Evolutionary conservation across 345 rosid genomes (phyloP).

Genomic region (Camelina laxa): DNA sequence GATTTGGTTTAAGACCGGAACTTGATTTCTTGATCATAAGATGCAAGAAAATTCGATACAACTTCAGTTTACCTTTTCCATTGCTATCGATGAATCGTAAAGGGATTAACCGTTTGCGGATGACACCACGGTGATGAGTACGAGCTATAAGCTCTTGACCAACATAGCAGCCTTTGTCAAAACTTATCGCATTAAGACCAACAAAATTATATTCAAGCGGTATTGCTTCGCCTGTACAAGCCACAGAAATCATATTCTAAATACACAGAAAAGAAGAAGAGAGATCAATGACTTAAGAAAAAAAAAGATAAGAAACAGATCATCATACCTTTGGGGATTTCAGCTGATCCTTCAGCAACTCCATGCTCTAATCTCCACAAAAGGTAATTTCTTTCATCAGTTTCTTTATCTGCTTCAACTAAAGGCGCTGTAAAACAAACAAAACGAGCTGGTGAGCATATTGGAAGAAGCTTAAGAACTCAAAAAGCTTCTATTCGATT

Average conservation of each 20-base stretch:
- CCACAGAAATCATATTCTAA: neutral
- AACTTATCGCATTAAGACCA: conserved; percentile 90
- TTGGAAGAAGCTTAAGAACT: neutral
- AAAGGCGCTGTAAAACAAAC: conserved; percentile 69
- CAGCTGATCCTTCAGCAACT: conserved; percentile 88
- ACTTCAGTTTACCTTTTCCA: conserved; percentile 58
- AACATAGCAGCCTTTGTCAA: conserved; percentile 93
- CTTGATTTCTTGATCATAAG: neutral
- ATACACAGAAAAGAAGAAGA: neutral
- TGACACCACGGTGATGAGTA: conserved; percentile 86
- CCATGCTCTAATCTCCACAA: conserved; percentile 84
- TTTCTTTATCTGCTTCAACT: conserved; percentile 80
- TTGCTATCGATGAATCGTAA: conserved; percentile 57
- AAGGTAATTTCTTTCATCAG: conserved; percentile 67
- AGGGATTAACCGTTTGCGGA: conserved; percentile 84
- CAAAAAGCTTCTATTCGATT: neutral
- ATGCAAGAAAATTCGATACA: neutral
- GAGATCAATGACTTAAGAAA: neutral
- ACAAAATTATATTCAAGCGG: conserved; percentile 86
- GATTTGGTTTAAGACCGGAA: neutral
- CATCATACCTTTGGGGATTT: conserved; percentile 85
- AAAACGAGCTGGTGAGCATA: no score
- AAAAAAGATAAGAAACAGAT: neutral
- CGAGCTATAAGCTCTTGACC: conserved; percentile 98
- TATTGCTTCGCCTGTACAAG: conserved; percentile 77